These are phyloP conservation scores for Talaromyces amestolkiae DNA, from an alignment of 2,329 filamentous ascomycete species.

Conservation along the genomic window DNA sequence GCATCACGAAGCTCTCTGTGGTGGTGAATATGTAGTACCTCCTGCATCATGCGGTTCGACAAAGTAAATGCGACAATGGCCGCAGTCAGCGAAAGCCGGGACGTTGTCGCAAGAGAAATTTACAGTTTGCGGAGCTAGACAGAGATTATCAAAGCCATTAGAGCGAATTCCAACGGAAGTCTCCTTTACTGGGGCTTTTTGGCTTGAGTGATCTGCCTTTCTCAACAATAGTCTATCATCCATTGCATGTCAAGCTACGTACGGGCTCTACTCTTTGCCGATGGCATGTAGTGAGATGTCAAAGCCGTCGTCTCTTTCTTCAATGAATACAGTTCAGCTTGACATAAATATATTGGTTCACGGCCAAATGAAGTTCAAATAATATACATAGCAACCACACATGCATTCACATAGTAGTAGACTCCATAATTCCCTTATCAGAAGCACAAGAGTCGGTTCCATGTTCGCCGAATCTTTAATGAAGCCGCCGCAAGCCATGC, in stretches of 20 bases:
- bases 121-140: neutral
- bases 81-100: neutral
- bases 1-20: neutral
- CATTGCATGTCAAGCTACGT: neutral
- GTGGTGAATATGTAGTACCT: neutral
- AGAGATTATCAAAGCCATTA: neutral
- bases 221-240: neutral
- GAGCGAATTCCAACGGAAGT: neutral
- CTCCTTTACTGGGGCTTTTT: too few species aligned
- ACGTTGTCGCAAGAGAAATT: neutral
- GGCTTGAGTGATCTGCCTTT: neutral
- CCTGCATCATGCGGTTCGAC: neutral
- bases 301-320: neutral
- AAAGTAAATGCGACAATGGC: neutral
- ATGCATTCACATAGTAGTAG: slow-evolving; percentile 5
- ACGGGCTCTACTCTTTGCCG: neutral
- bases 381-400: neutral
- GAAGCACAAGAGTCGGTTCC: neutral
- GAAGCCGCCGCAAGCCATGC: slow-evolving; percentile 4
- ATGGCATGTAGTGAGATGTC: neutral
- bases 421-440: slow-evolving; percentile 5
- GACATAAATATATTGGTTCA: neutral
- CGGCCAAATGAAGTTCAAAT: neutral
- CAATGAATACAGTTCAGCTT: neutral
- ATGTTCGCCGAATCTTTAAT: neutral